Percentiles rank a stretch among this genome's conserved stretches.
phyloP scores from a whole-genome alignment of 768 basidiomycete species.

The Boletus insuetus region DNA sequence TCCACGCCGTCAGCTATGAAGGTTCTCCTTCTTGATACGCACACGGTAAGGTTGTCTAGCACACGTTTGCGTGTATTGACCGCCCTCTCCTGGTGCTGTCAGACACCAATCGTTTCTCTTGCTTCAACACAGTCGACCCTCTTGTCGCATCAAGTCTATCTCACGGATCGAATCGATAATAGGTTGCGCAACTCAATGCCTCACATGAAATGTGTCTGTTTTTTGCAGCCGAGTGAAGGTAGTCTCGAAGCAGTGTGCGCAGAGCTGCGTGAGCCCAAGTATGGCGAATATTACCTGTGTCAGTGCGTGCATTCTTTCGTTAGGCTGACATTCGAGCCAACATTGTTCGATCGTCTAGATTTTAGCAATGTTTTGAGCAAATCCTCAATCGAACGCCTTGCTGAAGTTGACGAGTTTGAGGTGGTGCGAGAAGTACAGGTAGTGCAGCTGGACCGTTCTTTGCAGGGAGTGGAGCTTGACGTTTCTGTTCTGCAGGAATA shows the following conservation, averaged over 20 bases:
- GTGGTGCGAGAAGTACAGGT: conserved; percentile 97
- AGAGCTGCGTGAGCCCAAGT: conserved; percentile 88
- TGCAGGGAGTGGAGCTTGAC: background rate
- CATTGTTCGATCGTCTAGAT: conserved; percentile 46
- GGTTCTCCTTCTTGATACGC: conserved; percentile 88
- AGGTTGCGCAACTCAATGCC: conserved; percentile 85
- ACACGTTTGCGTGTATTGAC: background rate
- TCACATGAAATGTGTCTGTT: conserved; percentile 97
- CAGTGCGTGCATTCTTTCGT: conserved; percentile 70
- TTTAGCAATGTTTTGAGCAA: conserved; percentile 95
- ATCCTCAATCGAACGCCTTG: conserved; percentile 85
- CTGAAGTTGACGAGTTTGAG: conserved; percentile 93
- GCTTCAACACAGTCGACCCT: conserved; percentile 92
- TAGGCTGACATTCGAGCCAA: conserved; percentile 17
- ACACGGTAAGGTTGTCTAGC: conserved; percentile 65
- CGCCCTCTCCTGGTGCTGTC: conserved; percentile 5
- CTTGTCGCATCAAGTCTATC: conserved; percentile 93
- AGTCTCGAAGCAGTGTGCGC: conserved; percentile 80
- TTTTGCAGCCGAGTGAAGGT: conserved; percentile 78
- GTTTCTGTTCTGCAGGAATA: conserved; percentile 65
- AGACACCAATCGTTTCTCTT: conserved; percentile 95
- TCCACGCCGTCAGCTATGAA: conserved; percentile 89
- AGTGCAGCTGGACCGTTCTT: conserved; percentile 17
- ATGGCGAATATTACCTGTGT: conserved; percentile 99
- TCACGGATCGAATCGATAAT: conserved; percentile 98